Evolutionary conservation across 352 stramenopile species (phyloP).

Genomic region (Phytophthora citrophthora): DNA sequence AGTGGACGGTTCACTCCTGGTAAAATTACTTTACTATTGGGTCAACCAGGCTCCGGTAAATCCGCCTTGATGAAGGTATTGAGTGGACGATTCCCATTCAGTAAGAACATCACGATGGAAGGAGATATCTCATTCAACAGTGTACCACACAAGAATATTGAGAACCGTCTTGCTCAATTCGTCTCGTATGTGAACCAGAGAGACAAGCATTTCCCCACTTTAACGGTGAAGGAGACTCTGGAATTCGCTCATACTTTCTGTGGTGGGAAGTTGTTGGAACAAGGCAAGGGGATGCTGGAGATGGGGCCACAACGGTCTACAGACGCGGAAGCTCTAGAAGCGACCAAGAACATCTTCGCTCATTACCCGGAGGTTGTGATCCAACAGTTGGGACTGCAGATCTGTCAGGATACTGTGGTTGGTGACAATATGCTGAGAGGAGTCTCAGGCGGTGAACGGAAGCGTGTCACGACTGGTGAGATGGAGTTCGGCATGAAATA

Average conservation of each 20-base stretch:
- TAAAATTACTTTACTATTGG: conserved; percentile 18
- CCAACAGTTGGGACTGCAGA: conserved; percentile 18
- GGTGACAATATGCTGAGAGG: conserved; percentile 68
- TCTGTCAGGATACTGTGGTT: conserved; percentile 38
- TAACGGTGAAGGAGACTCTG: conserved; percentile 17
- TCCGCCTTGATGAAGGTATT: conserved; percentile 40
- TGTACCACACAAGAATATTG: conserved; percentile 16
- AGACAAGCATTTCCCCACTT: conserved; percentile 19
- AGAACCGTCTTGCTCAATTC: conserved; percentile 26
- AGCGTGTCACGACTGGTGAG: conserved; percentile 89
- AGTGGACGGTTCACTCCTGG: conserved; percentile 33
- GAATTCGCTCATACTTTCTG: conserved; percentile 38
- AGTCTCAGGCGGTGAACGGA: conserved; percentile 87
- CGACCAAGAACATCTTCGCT: conserved; percentile 20
- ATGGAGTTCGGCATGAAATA: conserved; percentile 89
- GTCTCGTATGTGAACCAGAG: conserved; percentile 19
- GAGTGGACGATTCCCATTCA: conserved; percentile 38
- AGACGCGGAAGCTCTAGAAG: conserved; percentile 20
- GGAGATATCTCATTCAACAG: conserved; percentile 40
- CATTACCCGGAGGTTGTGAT: conserved; percentile 21
- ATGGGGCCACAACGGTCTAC: conserved; percentile 30
- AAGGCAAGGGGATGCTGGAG: conserved; percentile 33
- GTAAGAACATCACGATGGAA: conserved; percentile 37
- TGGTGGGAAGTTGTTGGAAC: conserved; percentile 33
- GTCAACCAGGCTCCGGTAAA: conserved; percentile 15